Evolutionary conservation across 805 yeast species (phyloP), one percentile per base, ranked within the genome.

Genomic region (Priceomyces medius): DNA sequence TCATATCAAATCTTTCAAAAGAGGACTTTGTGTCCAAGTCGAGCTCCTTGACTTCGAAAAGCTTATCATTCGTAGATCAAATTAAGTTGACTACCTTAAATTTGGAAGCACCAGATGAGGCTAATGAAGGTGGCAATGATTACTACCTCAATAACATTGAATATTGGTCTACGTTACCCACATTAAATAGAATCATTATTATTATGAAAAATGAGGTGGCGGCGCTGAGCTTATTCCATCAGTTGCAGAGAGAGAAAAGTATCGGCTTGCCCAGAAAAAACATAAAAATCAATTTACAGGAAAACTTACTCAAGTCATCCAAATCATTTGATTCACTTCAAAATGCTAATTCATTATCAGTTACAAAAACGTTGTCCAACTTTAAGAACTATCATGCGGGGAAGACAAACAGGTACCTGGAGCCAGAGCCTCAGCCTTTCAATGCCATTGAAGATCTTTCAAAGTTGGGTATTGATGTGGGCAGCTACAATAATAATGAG

Each of bases 91-190:
- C 56, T 5, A 52, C 67, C 2, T 49, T 66, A 20, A 64, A 61
- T 37, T 44, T 58, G 16, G 44, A 45, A 5, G 32, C 49, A 8
- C 50, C 54, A 17, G 43, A 37, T 5, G 44, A 49, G 3, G 43
- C 13, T 9, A 39, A 26, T 2, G 43, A 41, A 7, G 50, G 46
- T 4, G 54, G 53, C 5, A 56, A 54, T 32, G 56, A 53, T 31
- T 59, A 54, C 42, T 58, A 40, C 31, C 39, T 63, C 21, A 53
- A 54, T 33, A 50, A 55, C 24, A 64, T 69, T 23, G 44, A 51
- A 31, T 55, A 64, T 48, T 70, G 73, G 73, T 60, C 69, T 18
- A 61, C 58, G 31, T 48, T 70, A 31, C 64, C 74, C n/a, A 66
- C 62, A 35, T 55, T 70, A 38, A 55, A 50, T 41, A 46, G 75